Conservation (phyloP, 495 filamentous ascomycete species). For the Podospora pseudopauciseta region DNA sequence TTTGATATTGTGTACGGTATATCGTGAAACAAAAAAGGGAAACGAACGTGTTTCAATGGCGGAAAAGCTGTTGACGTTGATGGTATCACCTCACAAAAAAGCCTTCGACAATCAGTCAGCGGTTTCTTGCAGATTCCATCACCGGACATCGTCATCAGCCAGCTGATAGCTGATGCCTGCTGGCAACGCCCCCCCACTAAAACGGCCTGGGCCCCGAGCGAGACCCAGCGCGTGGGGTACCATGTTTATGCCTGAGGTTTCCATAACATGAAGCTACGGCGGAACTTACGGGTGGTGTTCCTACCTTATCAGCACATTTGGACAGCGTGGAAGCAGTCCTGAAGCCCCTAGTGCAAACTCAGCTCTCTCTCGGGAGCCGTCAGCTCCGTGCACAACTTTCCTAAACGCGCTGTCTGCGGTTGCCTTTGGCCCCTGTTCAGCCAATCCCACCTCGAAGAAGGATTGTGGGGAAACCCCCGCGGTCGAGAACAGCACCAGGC, state of each 20-base stretch:
- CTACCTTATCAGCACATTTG: background rate
- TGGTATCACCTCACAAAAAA: background rate
- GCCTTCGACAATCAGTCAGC: conserved; percentile 6
- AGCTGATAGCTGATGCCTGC: background rate
- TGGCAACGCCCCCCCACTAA: background rate
- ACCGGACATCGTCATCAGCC: conserved; percentile 1
- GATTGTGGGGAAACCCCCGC: background rate
- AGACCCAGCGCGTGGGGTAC: background rate
- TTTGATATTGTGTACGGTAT: background rate
- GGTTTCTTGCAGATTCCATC: conserved; percentile 6
- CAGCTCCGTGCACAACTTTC: background rate
- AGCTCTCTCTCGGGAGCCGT: background rate
- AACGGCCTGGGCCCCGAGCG: conserved; percentile 6
- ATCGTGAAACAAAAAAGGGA: background rate
- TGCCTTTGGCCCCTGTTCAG: background rate
- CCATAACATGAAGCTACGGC: too few relatives aligned
- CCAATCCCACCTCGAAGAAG: background rate
- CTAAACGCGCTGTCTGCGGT: background rate
- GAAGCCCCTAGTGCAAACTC: background rate
- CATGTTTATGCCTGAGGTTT: background rate
- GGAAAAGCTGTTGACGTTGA: background rate
- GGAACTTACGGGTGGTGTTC: background rate
- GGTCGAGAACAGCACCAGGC: conserved; percentile 1
- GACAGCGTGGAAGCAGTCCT: too few relatives aligned
- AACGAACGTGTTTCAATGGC: background rate